Conservation (phyloP, 768 basidiomycete genomes). For the Gelatoporia subvermispora region DNA sequence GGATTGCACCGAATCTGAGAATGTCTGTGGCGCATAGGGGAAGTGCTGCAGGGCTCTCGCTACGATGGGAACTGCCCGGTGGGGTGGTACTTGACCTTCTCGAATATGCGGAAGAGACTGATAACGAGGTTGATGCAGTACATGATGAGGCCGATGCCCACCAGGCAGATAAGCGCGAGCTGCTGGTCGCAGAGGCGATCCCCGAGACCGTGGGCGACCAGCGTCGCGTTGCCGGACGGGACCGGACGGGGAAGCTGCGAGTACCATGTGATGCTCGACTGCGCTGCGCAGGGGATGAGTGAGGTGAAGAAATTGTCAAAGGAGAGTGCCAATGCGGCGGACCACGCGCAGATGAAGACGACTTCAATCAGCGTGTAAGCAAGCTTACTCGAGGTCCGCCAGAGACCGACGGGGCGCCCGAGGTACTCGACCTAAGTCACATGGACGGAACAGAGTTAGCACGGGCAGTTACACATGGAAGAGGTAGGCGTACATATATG, state of each 20-base stretch:
- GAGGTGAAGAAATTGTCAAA: constrained; percentile 94
- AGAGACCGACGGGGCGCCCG: constrained; percentile 85
- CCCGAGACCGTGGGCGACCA: constrained; percentile 35
- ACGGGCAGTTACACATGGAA: constrained; percentile 9
- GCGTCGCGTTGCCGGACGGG: constrained; percentile 34
- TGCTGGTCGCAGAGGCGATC: constrained; percentile 70
- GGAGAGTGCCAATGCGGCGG: constrained; percentile 78
- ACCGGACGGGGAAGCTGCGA: constrained; percentile 51
- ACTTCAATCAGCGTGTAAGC: constrained; percentile 86
- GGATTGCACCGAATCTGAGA: too few species aligned
- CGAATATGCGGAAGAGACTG: constrained; percentile 80
- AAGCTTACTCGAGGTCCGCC: constrained; percentile 84
- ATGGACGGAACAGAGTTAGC: constrained; percentile 18
- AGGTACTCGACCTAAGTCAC: constrained; percentile 79
- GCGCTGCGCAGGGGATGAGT: constrained; percentile 67
- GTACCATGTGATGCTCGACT: constrained; percentile 66
- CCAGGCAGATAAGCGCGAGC: constrained; percentile 70
- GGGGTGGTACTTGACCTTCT: constrained; percentile 72
- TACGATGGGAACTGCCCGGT: constrained; percentile 1
- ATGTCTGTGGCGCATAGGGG: too few species aligned
- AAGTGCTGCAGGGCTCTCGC: too few species aligned
- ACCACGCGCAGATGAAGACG: constrained; percentile 92
- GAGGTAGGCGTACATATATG: constrained; percentile 61
- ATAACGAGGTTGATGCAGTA: constrained; percentile 85
- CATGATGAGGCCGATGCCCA: constrained; percentile 70